Conservation (phyloP, 2,329 filamentous ascomycete species). For the Rhynchosporium agropyri region DNA sequence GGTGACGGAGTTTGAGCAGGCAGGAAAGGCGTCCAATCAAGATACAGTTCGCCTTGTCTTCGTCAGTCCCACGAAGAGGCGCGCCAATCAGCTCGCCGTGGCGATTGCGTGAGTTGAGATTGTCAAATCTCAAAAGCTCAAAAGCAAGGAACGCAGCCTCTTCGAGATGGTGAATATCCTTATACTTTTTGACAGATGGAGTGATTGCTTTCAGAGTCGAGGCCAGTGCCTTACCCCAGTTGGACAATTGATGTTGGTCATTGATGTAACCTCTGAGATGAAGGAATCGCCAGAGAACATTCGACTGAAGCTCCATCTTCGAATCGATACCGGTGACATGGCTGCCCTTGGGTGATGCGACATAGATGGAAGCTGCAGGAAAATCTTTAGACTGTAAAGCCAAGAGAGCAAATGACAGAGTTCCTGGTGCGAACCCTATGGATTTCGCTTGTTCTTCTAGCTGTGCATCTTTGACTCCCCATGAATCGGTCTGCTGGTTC, state of each 20-base stretch:
- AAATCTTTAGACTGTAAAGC: conserved; percentile 72
- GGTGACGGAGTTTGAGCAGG: conserved; percentile 79
- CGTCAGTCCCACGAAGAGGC: conserved; percentile 60
- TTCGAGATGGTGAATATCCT: conserved; percentile 58
- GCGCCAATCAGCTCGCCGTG: conserved; percentile 58
- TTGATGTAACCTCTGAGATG: conserved; percentile 87
- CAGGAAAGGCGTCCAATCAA: conserved; percentile 86
- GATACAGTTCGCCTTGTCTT: conserved; percentile 76
- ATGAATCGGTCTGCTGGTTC: conserved; percentile 56
- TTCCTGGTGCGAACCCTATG: conserved; percentile 47
- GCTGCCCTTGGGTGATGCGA: conserved; percentile 35
- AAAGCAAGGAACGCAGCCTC: conserved; percentile 82
- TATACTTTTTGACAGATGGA: conserved; percentile 49
- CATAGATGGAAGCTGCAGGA: conserved; percentile 66
- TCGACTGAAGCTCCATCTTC: conserved; percentile 70
- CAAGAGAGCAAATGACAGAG: conserved; percentile 62
- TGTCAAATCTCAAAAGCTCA: conserved; percentile 78
- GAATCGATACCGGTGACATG: conserved; percentile 48
- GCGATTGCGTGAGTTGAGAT: conserved; percentile 71
- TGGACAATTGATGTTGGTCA: conserved; percentile 74
- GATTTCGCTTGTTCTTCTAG: conserved; percentile 49
- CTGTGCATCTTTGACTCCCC: conserved; percentile 70
- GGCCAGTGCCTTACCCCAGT: conserved; percentile 80
- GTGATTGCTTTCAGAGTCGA: conserved; percentile 66
- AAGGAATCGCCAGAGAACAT: conserved; percentile 85